These are phyloP conservation scores for Cyclocybe aegerita DNA, from an alignment of 768 basidiomycete species.

Conservation along the genomic window DNA sequence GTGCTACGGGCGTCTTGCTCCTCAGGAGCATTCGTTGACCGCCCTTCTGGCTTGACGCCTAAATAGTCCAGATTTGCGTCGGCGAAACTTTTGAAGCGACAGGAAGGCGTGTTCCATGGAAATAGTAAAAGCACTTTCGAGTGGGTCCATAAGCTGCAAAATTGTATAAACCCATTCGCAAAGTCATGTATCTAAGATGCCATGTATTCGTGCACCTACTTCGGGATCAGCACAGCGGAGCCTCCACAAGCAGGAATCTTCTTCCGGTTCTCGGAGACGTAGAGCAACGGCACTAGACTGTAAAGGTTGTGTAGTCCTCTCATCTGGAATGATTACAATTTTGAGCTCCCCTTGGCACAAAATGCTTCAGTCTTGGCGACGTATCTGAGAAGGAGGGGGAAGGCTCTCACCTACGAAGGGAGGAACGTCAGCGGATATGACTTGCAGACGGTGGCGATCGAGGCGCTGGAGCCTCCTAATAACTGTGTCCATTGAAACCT, in stretches of 20 bases:
- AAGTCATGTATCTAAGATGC: slow-evolving; percentile 9
- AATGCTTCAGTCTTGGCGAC: slow-evolving; percentile 14
- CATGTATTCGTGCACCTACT: slow-evolving; percentile 24
- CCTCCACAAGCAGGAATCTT: slow-evolving; percentile 73
- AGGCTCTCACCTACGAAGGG: slow-evolving; percentile 59
- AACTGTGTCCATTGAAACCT: slow-evolving; percentile 50
- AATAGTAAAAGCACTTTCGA: no score
- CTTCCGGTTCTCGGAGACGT: slow-evolving; percentile 62
- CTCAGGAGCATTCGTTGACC: no score
- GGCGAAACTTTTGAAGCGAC: no score
- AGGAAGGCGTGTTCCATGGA: no score
- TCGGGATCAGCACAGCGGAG: slow-evolving; percentile 51
- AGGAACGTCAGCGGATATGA: slow-evolving; percentile 51
- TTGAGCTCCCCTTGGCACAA: slow-evolving; percentile 60
- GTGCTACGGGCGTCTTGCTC: no score
- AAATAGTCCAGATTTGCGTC: no score
- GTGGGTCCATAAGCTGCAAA: no score
- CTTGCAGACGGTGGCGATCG: slow-evolving; percentile 38
- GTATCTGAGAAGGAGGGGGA: background rate
- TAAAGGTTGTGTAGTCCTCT: slow-evolving; percentile 1
- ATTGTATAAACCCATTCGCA: background rate
- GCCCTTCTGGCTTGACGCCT: no score
- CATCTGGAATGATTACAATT: slow-evolving; percentile 40
- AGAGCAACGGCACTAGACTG: slow-evolving; percentile 34
- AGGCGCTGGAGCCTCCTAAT: slow-evolving; percentile 53